Base-by-base conservation (phyloP, 163 green algal genomes). In the Chlamydomonas reinhardtii region DNA sequence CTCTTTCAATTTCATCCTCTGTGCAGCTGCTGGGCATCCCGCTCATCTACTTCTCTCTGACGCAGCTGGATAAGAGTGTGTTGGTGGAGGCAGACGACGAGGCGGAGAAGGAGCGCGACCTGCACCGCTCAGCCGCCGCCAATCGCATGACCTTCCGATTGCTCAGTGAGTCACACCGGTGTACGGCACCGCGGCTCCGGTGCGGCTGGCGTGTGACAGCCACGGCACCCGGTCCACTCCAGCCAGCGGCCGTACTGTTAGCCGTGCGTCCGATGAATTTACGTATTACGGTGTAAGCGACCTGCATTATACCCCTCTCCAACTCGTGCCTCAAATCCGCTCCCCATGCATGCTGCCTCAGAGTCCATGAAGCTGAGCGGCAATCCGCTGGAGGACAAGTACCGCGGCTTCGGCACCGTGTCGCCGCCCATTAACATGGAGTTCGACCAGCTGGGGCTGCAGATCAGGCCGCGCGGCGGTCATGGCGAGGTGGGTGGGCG, bases 391-490 rank as follows among this genome's bases (percentile, higher is more conserved):
- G 82, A 83, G 80, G 86, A 88, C 48, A 84, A 86, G 74, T 93
- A 95, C 88, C 83, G 88, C 24, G 89, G 91, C 19, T 93, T 96
- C 84, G 85, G 79, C n/a, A 59, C 82, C 34, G 92, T 95, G 48
- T 83, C 90, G 15, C 93, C 92, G 24, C 80, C 87, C 25, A 89
- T 97, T 35, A 91, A 85, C 0, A 61, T 97, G 32, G 90, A 94
- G 69, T 96, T 96, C 77, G 82, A 93, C 27, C 43, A 87, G 19
- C 83, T 97, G 39, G 90, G 93, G 0, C 83, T 95, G 70, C 35
- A 69, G 35, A 80, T 87, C 59, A 35, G 59, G 37, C 70, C 56
- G n/a, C 52, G 68, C 29, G 29, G 56, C 35, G 81, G 81, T 3
- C 37, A 74, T 32, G 24, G 56, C 24, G 25, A n/a, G 61, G 61